phyloP scores from a whole-genome alignment of 352 stramenopile genomes.

The Phytophthora hybrid region DNA sequence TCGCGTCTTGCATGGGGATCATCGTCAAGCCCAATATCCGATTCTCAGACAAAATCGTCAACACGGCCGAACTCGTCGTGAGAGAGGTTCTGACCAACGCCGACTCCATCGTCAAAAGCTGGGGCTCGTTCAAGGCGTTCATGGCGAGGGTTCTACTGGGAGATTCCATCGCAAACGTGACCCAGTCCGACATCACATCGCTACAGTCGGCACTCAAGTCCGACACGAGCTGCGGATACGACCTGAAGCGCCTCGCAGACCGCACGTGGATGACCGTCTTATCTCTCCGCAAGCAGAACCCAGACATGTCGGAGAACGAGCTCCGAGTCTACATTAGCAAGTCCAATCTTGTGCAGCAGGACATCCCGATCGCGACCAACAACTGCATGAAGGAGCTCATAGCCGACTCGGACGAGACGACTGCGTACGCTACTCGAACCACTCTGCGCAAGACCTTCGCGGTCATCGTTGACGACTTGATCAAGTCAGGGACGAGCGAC shows the following conservation, averaged over 20 bases:
- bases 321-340: conserved; percentile 14
- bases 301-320: conserved; percentile 12
- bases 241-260: conserved; percentile 14
- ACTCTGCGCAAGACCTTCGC: conserved; percentile 12
- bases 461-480: conserved; percentile 15
- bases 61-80: conserved; percentile 29
- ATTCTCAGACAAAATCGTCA: conserved; percentile 26
- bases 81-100: conserved; percentile 37
- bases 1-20: conserved; percentile 37
- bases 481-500: conserved; percentile 2
- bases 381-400: conserved; percentile 30
- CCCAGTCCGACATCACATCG: conserved; percentile 11
- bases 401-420: conserved; percentile 27
- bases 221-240: conserved; percentile 21
- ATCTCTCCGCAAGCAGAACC: conserved; percentile 7
- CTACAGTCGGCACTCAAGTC: conserved; percentile 13
- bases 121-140: conserved; percentile 10
- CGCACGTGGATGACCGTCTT: conserved; percentile 13
- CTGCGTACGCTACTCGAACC: conserved; percentile 24
- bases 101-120: conserved; percentile 26
- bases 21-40: conserved; percentile 20
- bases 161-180: conserved; percentile 10
- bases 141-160: conserved; percentile 10
- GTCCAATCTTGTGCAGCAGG: not conserved
- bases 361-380: not conserved